These are phyloP conservation scores for Clausena lansium DNA, from an alignment of 345 rosid genomes.

Conservation along the genomic window DNA sequence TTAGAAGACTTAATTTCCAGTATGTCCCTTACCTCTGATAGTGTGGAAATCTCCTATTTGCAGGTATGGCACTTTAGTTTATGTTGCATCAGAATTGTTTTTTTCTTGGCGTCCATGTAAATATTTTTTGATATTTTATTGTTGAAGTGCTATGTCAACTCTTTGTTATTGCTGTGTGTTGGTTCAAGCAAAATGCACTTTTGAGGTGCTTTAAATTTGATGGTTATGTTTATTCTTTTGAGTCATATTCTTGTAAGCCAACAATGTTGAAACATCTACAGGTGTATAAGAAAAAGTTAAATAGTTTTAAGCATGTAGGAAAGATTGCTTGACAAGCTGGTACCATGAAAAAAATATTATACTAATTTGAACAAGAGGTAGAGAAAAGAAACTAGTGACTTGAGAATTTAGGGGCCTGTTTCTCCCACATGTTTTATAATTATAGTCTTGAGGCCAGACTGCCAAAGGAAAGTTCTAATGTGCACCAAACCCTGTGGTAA, in stretches of 20 bases:
- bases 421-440: background rate
- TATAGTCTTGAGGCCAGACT: background rate
- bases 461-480: background rate
- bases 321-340: background rate
- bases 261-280: background rate
- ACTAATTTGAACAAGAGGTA: background rate
- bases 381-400: background rate
- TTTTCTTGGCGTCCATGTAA: background rate
- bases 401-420: background rate
- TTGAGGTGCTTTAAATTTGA: background rate
- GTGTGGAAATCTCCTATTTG: constrained; percentile 77
- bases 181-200: background rate
- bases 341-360: background rate
- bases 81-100: background rate
- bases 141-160: background rate
- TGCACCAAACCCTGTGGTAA: background rate
- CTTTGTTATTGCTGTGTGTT: no score
- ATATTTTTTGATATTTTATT: background rate
- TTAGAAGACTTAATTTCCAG: constrained; percentile 67
- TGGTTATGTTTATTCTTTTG: background rate
- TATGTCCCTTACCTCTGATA: constrained; percentile 48
- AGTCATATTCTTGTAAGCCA: background rate
- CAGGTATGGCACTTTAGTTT: constrained; percentile 51
- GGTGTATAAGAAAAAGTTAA: background rate
- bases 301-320: background rate